phyloP scores from a whole-genome alignment of 108 stramenopile species.

The Chaetoceros tenuissimus region DNA sequence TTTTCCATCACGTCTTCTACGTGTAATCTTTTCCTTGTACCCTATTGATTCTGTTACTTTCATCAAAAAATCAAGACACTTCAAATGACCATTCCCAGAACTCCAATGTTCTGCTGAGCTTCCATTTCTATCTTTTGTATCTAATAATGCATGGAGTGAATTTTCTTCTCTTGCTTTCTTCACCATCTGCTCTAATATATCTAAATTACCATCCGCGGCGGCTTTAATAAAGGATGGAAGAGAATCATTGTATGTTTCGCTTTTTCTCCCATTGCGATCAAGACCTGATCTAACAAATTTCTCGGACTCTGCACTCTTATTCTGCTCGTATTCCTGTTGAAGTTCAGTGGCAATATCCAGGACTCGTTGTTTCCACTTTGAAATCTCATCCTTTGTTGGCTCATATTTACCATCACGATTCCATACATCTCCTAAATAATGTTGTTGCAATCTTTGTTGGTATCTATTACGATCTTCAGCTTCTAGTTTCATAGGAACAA shows the following conservation, averaged over 20 bases:
- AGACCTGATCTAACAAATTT: constrained; percentile 4
- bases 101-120: constrained; percentile 81
- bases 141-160: constrained; percentile 19
- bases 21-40: constrained; percentile 44
- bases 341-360: constrained; percentile 36
- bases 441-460: not conserved
- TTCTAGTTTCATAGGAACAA: not conserved
- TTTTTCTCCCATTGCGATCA: constrained; percentile 41
- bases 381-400: constrained; percentile 47
- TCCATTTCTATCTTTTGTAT: constrained; percentile 57
- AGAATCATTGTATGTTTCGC: constrained; percentile 48
- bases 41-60: constrained; percentile 7
- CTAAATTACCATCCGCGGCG: constrained; percentile 55
- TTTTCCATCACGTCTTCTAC: constrained; percentile 79
- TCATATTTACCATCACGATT: constrained; percentile 22
- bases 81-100: constrained; percentile 74
- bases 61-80: constrained; percentile 48
- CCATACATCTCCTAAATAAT: not conserved
- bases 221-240: constrained; percentile 60
- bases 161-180: constrained; percentile 12
- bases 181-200: constrained; percentile 17
- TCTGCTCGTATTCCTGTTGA: constrained; percentile 27
- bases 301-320: constrained; percentile 5
- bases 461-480: not conserved
- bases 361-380: constrained; percentile 56